Percentiles rank a stretch among this genome's conserved stretches.
These are phyloP conservation scores for Acorus gramineus DNA, from an alignment of 106 monocot genomes.

Conservation along the genomic window DNA sequence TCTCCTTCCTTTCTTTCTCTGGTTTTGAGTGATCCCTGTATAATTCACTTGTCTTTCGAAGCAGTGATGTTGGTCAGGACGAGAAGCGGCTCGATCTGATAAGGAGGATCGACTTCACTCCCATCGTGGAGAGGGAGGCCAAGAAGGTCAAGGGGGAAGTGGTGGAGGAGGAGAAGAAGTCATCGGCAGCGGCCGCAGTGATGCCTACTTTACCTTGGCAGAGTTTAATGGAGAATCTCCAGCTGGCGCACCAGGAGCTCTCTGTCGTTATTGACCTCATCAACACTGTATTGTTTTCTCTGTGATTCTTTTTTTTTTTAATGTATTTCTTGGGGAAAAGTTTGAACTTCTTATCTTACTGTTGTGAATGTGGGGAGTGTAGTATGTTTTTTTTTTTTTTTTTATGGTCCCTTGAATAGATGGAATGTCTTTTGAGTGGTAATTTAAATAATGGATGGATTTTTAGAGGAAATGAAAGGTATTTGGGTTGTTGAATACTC, in stretches of 20 bases:
- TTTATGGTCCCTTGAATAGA: too few relatives aligned
- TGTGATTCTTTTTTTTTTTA: not conserved
- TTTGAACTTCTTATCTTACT: too few relatives aligned
- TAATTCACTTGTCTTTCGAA: not conserved
- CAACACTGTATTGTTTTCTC: slow-evolving; percentile 31
- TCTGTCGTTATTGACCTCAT: slow-evolving; percentile 75
- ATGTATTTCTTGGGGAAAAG: not conserved
- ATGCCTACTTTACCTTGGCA: slow-evolving; percentile 64
- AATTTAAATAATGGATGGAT: too few relatives aligned
- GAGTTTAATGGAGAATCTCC: slow-evolving; percentile 72
- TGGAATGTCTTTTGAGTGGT: too few relatives aligned
- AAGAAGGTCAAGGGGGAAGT: slow-evolving; percentile 34
- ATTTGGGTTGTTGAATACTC: too few relatives aligned
- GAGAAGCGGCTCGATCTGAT: slow-evolving; percentile 72
- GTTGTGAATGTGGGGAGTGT: too few relatives aligned
- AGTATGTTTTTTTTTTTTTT: too few relatives aligned
- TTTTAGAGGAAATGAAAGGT: too few relatives aligned
- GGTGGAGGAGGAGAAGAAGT: slow-evolving; percentile 21
- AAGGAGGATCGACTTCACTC: slow-evolving; percentile 81
- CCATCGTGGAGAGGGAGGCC: slow-evolving; percentile 50
- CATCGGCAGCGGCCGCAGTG: slow-evolving; percentile 5
- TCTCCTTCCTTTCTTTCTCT: not conserved
- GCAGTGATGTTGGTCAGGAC: slow-evolving; percentile 65
- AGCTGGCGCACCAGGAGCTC: slow-evolving; percentile 75
- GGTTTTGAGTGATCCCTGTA: not conserved